Conservation (phyloP, 768 basidiomycete genomes). For the Boletus eberwhitei region DNA sequence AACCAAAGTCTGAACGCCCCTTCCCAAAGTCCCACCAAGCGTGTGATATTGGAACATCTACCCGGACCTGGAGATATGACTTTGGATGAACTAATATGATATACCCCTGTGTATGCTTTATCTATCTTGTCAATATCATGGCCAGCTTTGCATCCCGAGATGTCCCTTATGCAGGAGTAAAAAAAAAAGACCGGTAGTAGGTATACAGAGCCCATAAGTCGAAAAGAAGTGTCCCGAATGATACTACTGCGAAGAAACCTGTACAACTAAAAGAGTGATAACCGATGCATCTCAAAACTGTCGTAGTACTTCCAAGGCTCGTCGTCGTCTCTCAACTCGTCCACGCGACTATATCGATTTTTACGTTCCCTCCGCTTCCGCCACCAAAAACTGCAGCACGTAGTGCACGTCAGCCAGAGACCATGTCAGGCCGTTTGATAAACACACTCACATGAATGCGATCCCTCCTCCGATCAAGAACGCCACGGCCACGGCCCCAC, state of each 20-base stretch:
- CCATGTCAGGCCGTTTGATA: background rate
- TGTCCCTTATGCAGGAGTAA: background rate
- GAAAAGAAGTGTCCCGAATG: background rate
- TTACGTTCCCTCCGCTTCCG: slow-evolving; percentile 20
- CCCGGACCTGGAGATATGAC: slow-evolving; percentile 49
- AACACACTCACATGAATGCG: slow-evolving; percentile 33
- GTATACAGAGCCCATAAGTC: background rate
- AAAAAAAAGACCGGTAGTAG: background rate
- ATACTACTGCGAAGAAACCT: background rate
- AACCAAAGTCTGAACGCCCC: slow-evolving; percentile 39
- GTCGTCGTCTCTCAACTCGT: slow-evolving; percentile 28
- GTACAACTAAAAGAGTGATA: slow-evolving; percentile 1
- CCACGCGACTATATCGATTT: slow-evolving; percentile 20
- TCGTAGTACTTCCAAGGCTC: slow-evolving; percentile 32
- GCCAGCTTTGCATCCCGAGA: background rate
- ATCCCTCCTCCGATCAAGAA: slow-evolving; percentile 38
- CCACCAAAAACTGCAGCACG: slow-evolving; percentile 28
- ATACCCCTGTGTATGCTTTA: slow-evolving; percentile 8
- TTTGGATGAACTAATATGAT: slow-evolving; percentile 42
- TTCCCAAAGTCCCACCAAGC: slow-evolving; percentile 14
- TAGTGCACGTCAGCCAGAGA: background rate
- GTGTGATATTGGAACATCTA: slow-evolving; percentile 30
- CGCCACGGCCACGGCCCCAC: slow-evolving; percentile 43
- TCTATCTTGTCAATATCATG: slow-evolving; percentile 11
- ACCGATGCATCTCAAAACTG: slow-evolving; percentile 13